Percentiles rank a stretch among this genome's conserved stretches.
Conservation (phyloP, 108 stramenopile species). For the Cylindrotheca fusiformis region DNA sequence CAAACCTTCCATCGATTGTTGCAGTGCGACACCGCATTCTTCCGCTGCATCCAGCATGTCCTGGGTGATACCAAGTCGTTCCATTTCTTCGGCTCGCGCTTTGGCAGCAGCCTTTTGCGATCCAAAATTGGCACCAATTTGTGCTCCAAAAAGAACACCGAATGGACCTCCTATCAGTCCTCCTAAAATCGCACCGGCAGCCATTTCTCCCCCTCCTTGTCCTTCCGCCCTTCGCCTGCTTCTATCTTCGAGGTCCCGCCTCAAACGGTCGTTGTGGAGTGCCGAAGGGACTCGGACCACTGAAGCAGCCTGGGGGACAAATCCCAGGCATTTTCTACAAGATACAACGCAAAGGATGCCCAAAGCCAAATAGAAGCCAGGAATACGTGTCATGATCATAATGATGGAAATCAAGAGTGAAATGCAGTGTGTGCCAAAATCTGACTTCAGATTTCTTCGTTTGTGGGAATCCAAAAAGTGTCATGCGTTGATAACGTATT, state of each 20-base stretch:
- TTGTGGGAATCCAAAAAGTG: too few relatives aligned
- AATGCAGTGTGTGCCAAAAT: too few relatives aligned
- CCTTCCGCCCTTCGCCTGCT: slow-evolving; percentile 19
- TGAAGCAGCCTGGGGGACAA: too few relatives aligned
- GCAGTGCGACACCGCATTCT: slow-evolving; percentile 60
- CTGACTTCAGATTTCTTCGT: too few relatives aligned
- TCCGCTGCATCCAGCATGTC: slow-evolving; percentile 78
- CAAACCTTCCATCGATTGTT: slow-evolving; percentile 63
- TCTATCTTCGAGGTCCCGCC: slow-evolving; percentile 30
- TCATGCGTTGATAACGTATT: too few relatives aligned
- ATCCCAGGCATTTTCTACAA: too few relatives aligned
- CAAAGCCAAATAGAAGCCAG: too few relatives aligned
- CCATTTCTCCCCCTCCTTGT: slow-evolving; percentile 46
- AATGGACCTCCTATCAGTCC: slow-evolving; percentile 75
- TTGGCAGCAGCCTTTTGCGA: slow-evolving; percentile 44
- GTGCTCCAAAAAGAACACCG: slow-evolving; percentile 79
- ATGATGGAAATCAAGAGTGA: too few relatives aligned
- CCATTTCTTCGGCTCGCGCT: slow-evolving; percentile 76
- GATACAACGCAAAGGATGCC: too few relatives aligned
- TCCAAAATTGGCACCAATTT: slow-evolving; percentile 67
- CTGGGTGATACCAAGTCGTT: slow-evolving; percentile 60
- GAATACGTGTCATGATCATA: too few relatives aligned
- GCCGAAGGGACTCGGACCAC: too few relatives aligned
- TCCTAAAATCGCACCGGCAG: slow-evolving; percentile 77
- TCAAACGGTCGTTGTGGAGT: slow-evolving; percentile 24